Evolutionary conservation across 164 flowering plant genomes (phyloP).

Genomic region (Nymphaea thermarum): DNA sequence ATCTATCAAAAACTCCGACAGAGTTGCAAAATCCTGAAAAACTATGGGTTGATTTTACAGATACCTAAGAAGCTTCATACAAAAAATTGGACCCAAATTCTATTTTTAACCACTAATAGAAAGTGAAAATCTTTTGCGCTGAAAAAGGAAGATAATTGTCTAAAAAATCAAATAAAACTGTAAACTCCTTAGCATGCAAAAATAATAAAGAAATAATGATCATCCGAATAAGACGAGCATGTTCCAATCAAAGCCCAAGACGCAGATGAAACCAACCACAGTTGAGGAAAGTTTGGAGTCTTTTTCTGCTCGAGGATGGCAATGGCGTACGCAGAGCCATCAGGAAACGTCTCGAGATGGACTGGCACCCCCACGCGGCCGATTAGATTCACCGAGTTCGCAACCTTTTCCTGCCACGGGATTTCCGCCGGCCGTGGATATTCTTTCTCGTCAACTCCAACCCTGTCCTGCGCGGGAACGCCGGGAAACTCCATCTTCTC

Average conservation of each 20-base stretch:
- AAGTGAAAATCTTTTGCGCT: too few species aligned
- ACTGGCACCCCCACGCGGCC: slow-evolving; percentile 36
- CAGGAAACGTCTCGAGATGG: slow-evolving; percentile 24
- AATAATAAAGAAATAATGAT: too few species aligned
- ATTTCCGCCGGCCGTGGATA: slow-evolving; percentile 53
- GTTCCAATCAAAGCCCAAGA: not conserved
- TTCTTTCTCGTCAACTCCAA: not conserved
- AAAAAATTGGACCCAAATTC: too few species aligned
- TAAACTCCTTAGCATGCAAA: too few species aligned
- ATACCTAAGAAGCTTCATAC: too few species aligned
- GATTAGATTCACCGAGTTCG: slow-evolving; percentile 42
- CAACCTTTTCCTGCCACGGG: slow-evolving; percentile 46
- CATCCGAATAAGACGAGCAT: not conserved
- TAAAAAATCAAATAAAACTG: too few species aligned
- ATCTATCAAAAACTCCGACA: too few species aligned
- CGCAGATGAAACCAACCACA: slow-evolving; percentile 8
- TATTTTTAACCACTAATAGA: too few species aligned
- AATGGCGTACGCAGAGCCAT: slow-evolving; percentile 46
- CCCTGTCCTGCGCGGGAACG: not conserved
- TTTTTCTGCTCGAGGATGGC: slow-evolving; percentile 30
- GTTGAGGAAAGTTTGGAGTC: slow-evolving; percentile 4
- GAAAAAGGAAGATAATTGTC: too few species aligned
- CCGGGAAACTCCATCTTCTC: not conserved
- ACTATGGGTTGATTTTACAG: too few species aligned
- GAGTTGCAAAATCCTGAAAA: too few species aligned